Conservation (phyloP, 2,329 filamentous ascomycete genomes). For the Apiospora hydei region DNA sequence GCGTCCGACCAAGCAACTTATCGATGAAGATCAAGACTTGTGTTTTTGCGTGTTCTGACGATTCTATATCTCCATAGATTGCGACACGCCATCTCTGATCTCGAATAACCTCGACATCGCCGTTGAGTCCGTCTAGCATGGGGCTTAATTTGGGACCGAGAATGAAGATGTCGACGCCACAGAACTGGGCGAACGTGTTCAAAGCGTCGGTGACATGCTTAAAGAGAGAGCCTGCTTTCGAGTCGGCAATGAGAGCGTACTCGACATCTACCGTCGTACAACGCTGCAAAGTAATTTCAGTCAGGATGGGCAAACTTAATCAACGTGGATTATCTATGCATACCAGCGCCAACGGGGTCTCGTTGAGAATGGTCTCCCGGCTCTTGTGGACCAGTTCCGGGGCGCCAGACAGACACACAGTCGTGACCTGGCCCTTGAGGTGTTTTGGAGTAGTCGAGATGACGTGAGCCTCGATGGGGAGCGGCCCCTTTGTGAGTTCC, state of each 20-base stretch:
- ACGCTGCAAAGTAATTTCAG: slow-evolving; percentile 64
- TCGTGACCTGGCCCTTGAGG: slow-evolving; percentile 75
- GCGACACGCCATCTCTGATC: slow-evolving; percentile 91
- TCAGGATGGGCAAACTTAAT: slow-evolving; percentile 31
- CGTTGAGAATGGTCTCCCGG: slow-evolving; percentile 86
- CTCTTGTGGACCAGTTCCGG: slow-evolving; percentile 89
- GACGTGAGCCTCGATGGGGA: slow-evolving; percentile 84
- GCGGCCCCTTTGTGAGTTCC: slow-evolving; percentile 74
- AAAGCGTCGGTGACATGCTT: slow-evolving; percentile 82
- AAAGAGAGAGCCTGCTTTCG: slow-evolving; percentile 71
- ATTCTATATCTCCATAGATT: slow-evolving; percentile 95
- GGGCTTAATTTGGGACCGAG: slow-evolving; percentile 88
- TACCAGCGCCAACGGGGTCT: slow-evolving; percentile 92
- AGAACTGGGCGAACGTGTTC: slow-evolving; percentile 85
- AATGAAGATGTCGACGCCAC: slow-evolving; percentile 95
- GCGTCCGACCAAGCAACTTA: slow-evolving; percentile 63
- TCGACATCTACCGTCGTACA: slow-evolving; percentile 95
- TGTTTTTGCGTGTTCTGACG: slow-evolving; percentile 95
- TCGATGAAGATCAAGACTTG: slow-evolving; percentile 97
- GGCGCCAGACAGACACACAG: slow-evolving; percentile 89
- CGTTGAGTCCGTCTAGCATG: slow-evolving; percentile 76
- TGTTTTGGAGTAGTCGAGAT: slow-evolving; percentile 81
- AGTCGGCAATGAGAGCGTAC: slow-evolving; percentile 85
- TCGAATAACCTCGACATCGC: slow-evolving; percentile 81
- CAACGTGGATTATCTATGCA: slow-evolving; percentile 44